phyloP scores from a whole-genome alignment of 1,139 yeast genomes.

The Geotrichum candidum region DNA sequence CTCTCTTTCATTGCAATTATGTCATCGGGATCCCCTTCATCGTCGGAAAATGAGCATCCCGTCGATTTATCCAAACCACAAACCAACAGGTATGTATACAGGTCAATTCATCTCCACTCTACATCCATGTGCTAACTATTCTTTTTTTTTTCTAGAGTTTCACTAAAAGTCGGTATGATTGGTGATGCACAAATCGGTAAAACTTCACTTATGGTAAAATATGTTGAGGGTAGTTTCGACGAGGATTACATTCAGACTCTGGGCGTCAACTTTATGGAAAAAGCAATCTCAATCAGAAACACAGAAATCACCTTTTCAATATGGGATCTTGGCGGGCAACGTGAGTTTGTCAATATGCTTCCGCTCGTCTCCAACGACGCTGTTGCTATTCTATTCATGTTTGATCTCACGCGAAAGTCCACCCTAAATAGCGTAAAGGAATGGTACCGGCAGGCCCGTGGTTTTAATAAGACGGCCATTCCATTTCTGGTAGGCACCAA shows the following conservation, averaged over 20 bases:
- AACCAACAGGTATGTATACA: conserved; percentile 17
- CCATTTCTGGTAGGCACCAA: conserved; percentile 93
- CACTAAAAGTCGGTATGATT: conserved; percentile 83
- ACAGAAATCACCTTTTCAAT: conserved; percentile 88
- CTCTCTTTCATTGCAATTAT: neutral
- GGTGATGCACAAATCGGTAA: conserved; percentile 99
- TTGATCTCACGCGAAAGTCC: conserved; percentile 83
- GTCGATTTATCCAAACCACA: conserved; percentile 18
- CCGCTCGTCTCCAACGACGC: conserved; percentile 93
- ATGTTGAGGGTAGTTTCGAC: conserved; percentile 90
- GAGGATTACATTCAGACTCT: conserved; percentile 88
- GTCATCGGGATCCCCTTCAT: conserved; percentile 8
- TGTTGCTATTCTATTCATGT: conserved; percentile 85
- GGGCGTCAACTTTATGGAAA: conserved; percentile 95
- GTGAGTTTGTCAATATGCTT: conserved; percentile 93
- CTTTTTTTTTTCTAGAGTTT: conserved; percentile 39
- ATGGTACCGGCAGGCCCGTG: conserved; percentile 93
- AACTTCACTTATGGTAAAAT: conserved; percentile 93
- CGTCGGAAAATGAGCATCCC: conserved; percentile 17
- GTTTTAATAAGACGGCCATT: conserved; percentile 83
- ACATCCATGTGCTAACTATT: neutral
- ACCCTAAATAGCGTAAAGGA: conserved; percentile 84
- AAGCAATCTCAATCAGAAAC: conserved; percentile 76
- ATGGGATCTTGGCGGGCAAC: conserved; percentile 97
- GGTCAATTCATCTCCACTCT: neutral